Evolutionary conservation across 2,329 filamentous ascomycete genomes (phyloP), one percentile per base, ranked within the genome.

Genomic region (Penicillium sclerotiorum): DNA sequence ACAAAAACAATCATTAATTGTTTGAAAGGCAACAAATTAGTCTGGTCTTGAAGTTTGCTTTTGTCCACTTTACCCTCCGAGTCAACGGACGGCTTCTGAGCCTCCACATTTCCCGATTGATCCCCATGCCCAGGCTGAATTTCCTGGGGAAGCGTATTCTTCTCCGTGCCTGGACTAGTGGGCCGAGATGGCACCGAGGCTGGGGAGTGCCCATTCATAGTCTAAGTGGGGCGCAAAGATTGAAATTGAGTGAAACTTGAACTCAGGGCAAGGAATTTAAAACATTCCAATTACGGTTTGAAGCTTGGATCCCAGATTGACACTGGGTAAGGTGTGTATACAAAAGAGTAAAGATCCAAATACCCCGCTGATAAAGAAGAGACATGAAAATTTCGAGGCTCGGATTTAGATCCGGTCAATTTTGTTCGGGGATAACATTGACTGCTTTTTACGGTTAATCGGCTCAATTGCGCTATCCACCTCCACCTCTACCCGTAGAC

Each of bases 11-110:
- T 37, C 8, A 47, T 6, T n/a, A 47, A 17, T 55, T 81, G 70
- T 15, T 69, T 70, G 27, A 70, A 72, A 0, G 80, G 78, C 2
- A 85, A 70, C 13, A 83, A 72, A 51, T 84, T 80, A 9, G 76
- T 80, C 60, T 84, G 80, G 58, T 82, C 77, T 64, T 78, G 74
- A 22, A 50, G 17, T 40, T 41, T 30, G 21, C 7, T 25, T 12
- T 33, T 40, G n/a, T 35, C n/a, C n/a, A n/a, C 45, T 23, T 40
- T 41, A 11, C 11, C 22, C 11, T 5, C 6, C 6, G 27, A 8
- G 4, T 35, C 37, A 17, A 12, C 7, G 2, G 25, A 5, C 21
- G 35, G 17, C 17, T 36, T 12, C 9, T 46, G 22, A 20, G 43
- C 35, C 43, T 46, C 35, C 3, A 39, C 22, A 2, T 46, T 15